phyloP scores from a whole-genome alignment of 169 alveolate genomes.

The Plasmodium billcollinsi region DNA sequence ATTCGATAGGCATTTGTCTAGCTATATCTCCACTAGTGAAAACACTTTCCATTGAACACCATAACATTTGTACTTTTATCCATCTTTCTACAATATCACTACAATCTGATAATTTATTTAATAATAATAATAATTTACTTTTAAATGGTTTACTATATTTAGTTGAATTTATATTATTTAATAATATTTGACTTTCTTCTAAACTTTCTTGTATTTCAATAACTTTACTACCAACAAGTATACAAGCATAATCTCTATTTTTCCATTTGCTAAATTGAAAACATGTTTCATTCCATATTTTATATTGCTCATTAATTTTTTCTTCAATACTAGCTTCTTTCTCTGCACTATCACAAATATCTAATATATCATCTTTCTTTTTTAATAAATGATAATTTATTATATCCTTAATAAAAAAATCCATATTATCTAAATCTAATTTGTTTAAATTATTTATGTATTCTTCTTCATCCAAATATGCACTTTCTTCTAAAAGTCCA shows the following conservation, averaged over 20 bases:
- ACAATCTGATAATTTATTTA: conserved; percentile 94
- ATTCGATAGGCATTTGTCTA: conserved; percentile 97
- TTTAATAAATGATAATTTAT: conserved; percentile 51
- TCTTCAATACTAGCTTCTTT: conserved; percentile 95
- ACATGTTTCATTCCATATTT: conserved; percentile 93
- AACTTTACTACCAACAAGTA: conserved; percentile 92
- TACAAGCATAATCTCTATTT: conserved; percentile 89
- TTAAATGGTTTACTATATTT: conserved; percentile 96
- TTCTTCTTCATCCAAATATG: conserved; percentile 49
- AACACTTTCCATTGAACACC: conserved; percentile 97
- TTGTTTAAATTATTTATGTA: conserved; percentile 70
- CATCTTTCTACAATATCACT: conserved; percentile 96
- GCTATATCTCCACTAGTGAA: conserved; percentile 99
- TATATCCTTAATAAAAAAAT: conserved; percentile 74
- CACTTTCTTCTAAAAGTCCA: conserved; percentile 36
- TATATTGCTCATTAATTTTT: conserved; percentile 92
- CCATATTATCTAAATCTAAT: conserved; percentile 71
- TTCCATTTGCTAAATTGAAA: conserved; percentile 96
- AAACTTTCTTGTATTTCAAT: conserved; percentile 93
- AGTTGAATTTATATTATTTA: conserved; percentile 93
- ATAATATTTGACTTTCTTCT: conserved; percentile 94
- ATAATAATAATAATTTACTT: conserved; percentile 89
- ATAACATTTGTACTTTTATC: conserved; percentile 96
- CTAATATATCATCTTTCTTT: conserved; percentile 94
- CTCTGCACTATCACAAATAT: conserved; percentile 97